Base-by-base conservation (phyloP, 345 rosid genomes). In the Turnera subulata region DNA sequence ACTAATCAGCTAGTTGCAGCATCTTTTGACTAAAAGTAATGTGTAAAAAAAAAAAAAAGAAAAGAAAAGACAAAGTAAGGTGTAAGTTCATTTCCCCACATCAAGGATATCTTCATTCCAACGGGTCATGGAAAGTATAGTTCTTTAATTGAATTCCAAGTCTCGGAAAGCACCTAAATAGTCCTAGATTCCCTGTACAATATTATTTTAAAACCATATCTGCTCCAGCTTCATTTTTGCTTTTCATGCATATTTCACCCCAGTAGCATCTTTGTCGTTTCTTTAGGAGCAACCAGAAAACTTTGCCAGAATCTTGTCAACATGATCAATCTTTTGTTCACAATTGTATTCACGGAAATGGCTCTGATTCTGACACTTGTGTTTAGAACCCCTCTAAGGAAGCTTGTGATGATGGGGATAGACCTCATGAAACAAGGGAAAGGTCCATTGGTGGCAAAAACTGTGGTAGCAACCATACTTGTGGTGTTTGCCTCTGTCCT, bases 301-400 rank as follows among this genome's bases (percentile, higher is more conserved):
- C 0, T 17, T n/a, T n/a, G n/a, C 12, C 26, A 13, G 24, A 11
- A 45, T n/a, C 33, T 2, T 8, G 23, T 11, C 7, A 43, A 66
- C 46, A 80, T 80, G 84, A 76, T 75, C 46, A 68, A 67, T 23
- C 70, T 78, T 15, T 19, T 84, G 65, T 75, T 68, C 20, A 46
- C 56, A 2, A 33, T 81, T 20, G 70, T 72, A 4, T 58, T 78
- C 46, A 17, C 70, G 0, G 80, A 79, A 56, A 84, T 77, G 82
- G 64, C 50, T 6, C 15, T 76, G 57, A 50, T 74, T 35, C 10
- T 72, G 40, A 37, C 37, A 13, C 80, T 81, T 13, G 24, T 73
- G 45, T 84, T 71, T 37, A 47, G 47, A 22, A 69, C 47, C 43
- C 83, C 86, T 22, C 5, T 77, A 15, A 73, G 80, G 75, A 58